These are phyloP conservation scores for Trichoderma lentiforme DNA, from an alignment of 2,329 filamentous ascomycete genomes.

Conservation along the genomic window DNA sequence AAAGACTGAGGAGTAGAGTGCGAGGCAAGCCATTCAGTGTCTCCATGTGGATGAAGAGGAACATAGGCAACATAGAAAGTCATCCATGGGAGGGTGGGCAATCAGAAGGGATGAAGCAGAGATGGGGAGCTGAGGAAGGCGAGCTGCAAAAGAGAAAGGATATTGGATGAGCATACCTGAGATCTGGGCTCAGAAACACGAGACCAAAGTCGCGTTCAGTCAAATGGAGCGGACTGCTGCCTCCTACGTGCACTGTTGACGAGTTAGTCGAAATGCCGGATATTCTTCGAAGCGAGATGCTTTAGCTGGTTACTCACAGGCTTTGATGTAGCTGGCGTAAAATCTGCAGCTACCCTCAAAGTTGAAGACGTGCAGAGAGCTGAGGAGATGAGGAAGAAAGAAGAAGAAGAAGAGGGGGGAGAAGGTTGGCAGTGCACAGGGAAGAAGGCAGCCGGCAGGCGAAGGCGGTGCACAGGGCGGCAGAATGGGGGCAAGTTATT, in stretches of 20 bases:
- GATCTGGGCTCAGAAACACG: not conserved
- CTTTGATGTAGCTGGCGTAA: not conserved
- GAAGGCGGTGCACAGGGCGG: constrained; percentile 6
- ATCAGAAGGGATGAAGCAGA: not conserved
- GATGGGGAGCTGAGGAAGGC: not conserved
- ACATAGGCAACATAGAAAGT: not conserved
- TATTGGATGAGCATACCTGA: not conserved
- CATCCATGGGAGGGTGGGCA: not conserved
- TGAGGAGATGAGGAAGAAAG: not conserved
- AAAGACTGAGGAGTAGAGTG: not conserved
- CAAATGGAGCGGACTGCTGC: not conserved
- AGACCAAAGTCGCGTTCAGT: not conserved
- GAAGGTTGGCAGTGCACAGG: not conserved
- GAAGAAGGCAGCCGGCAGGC: not conserved
- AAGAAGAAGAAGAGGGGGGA: not conserved
- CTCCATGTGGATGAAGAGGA: too few species aligned
- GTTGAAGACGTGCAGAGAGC: not conserved
- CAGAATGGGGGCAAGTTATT: constrained; percentile 15
- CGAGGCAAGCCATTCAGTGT: not conserved
- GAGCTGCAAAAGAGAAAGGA: not conserved
- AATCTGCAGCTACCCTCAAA: not conserved
- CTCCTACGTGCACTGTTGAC: not conserved
- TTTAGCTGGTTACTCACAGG: not conserved
- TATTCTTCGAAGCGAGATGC: not conserved
- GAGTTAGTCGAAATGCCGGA: not conserved